Evolutionary conservation across 345 rosid genomes (phyloP).

Genomic region (Eucalyptus melliodora): DNA sequence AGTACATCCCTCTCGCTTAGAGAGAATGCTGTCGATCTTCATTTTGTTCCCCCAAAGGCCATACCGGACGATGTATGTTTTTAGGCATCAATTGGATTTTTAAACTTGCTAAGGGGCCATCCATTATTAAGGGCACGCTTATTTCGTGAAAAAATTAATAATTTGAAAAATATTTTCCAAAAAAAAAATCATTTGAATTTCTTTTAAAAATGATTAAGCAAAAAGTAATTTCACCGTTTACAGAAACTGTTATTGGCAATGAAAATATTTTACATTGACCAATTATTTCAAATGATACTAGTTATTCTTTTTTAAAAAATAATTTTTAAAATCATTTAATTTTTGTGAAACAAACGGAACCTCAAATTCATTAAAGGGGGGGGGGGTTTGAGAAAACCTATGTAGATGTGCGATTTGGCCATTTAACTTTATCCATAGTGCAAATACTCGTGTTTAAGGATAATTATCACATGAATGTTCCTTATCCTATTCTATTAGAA

Average conservation of each 20-base stretch:
- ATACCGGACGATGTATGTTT: background rate
- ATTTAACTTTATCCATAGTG: background rate
- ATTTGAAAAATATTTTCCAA: too few relatives aligned
- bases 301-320: too few relatives aligned
- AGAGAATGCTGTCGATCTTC: background rate
- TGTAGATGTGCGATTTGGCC: background rate
- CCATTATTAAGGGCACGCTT: background rate
- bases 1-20: background rate
- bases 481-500: background rate
- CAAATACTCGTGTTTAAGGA: background rate
- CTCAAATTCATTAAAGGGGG: background rate
- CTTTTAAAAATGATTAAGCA: background rate
- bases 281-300: too few relatives aligned
- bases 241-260: too few relatives aligned
- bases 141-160: too few relatives aligned
- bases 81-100: background rate
- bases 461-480: background rate
- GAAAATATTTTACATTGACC: too few relatives aligned
- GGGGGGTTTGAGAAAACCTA: background rate
- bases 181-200: too few relatives aligned
- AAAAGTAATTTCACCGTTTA: background rate
- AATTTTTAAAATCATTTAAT: too few relatives aligned
- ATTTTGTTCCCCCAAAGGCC: background rate
- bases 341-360: too few relatives aligned
- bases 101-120: background rate